Evolutionary conservation across 768 basidiomycete genomes (phyloP).

Genomic region (Mycena rosella): DNA sequence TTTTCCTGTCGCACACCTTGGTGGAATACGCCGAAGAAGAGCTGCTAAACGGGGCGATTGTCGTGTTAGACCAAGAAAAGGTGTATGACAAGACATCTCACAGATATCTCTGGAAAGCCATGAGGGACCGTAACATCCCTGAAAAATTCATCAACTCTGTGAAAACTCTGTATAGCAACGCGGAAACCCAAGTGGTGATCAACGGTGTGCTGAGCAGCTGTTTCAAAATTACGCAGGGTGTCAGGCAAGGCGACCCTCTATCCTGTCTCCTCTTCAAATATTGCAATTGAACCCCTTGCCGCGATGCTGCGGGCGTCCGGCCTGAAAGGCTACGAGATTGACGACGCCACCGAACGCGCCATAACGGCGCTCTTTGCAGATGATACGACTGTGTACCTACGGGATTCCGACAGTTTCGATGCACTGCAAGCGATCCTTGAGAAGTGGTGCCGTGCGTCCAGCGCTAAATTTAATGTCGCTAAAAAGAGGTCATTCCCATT

Average conservation of each 20-base stretch:
- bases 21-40: background rate
- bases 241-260: conserved; percentile 6
- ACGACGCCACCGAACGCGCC: background rate
- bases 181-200: conserved; percentile 3
- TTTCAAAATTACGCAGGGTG: background rate
- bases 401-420: background rate
- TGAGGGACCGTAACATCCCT: background rate
- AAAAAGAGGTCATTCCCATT: background rate
- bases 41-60: background rate
- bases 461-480: conserved; percentile 3
- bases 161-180: background rate
- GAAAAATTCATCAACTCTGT: background rate
- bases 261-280: conserved; percentile 15
- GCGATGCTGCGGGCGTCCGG: background rate
- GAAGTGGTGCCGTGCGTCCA: background rate
- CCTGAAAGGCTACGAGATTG: background rate
- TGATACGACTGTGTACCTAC: background rate
- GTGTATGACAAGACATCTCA: background rate
- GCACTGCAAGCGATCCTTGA: background rate
- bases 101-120: background rate
- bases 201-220: background rate
- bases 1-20: background rate
- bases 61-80: no score
- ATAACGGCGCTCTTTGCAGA: background rate
- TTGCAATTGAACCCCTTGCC: no score